Conservation (phyloP, 768 basidiomycete species). For the Pseudohyphozyma bogoriensis region DNA sequence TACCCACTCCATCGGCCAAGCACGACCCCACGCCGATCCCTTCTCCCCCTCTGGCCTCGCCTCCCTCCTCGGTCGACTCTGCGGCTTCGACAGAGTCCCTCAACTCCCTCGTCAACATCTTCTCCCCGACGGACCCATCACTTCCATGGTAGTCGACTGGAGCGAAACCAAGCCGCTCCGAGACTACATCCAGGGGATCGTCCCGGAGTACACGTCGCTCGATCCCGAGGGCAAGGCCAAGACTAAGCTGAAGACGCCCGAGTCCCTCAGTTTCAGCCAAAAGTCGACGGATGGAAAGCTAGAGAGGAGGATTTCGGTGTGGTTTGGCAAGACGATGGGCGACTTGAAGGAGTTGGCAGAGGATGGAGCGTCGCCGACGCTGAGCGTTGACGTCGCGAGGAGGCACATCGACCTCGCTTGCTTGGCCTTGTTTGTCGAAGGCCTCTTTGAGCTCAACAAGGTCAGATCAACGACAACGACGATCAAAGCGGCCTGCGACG, state of each 20-base stretch:
- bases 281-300: conserved; percentile 41
- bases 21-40: conserved; percentile 19
- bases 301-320: conserved; percentile 44
- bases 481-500: conserved; percentile 54
- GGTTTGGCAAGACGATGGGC: conserved; percentile 10
- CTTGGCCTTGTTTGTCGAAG: conserved; percentile 42
- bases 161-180: conserved; percentile 51
- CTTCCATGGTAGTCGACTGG: conserved; percentile 53
- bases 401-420: conserved; percentile 60
- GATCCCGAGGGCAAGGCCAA: conserved; percentile 43
- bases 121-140: conserved; percentile 61
- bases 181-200: conserved; percentile 47
- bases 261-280: conserved; percentile 42
- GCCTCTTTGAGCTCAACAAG: conserved; percentile 50
- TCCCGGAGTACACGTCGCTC: conserved; percentile 15
- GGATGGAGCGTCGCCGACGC: conserved; percentile 7
- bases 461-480: conserved; percentile 46
- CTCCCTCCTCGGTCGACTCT: conserved; percentile 11
- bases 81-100: background rate
- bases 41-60: conserved; percentile 1
- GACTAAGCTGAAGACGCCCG: conserved; percentile 52
- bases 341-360: background rate
- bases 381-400: conserved; percentile 49
- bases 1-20: conserved; percentile 11
- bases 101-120: conserved; percentile 32